Base-by-base conservation (phyloP, 306 rosid species). In the Vigna unguiculata region DNA sequence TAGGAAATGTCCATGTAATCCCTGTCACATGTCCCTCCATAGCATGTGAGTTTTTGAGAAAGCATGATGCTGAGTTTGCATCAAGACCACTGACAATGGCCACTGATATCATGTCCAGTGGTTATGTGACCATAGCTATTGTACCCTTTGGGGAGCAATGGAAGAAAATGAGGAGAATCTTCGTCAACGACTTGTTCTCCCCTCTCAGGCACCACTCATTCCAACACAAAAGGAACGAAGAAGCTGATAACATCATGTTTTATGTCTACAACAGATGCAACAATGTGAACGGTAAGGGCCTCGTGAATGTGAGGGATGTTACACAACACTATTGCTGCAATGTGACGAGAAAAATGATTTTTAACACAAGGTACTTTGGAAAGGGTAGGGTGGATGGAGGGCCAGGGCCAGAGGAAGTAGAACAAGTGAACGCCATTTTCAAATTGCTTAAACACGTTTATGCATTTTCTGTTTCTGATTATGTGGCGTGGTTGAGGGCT, bases 321-420 rank as follows among this genome's bases (percentile, higher is more conserved):
- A 12, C 80, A 2, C 84, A 25, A 14, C 89, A 85, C 2, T 85
- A 77, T 4, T 19, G 74, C 2, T 77, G 76, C 2, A 83, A 81
- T 12, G 55, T 86, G 13, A 32, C 55, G 0, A 86, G 88, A 38
- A 84, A 24, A 25, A n/a, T 84, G 81, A 1, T 81, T 3, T 84
- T 87, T 54, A 69, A 60, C 36, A 80, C 7, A 40, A 82, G 90
- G 73, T 80, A 81, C 45, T 87, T 85, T 49, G 87, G 81, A 2
- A 20, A 72, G 2, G 86, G 75, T 7, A 72, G 72, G 19, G 61
- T 46, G 2, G 82, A 85, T 32, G 88, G 49, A 63, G 69, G 69
- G 9, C 30, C 48, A 17, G 69, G 49, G 2, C 19, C 40, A n/a
- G 69, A 63, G 86, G 90, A 83, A 71, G 58, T 17, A 4, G 78